Percentiles rank a stretch among this genome's conserved stretches.
Evolutionary conservation across 2,329 filamentous ascomycete genomes (phyloP).

Genomic region (Ceratocystis cacaofunesta): DNA sequence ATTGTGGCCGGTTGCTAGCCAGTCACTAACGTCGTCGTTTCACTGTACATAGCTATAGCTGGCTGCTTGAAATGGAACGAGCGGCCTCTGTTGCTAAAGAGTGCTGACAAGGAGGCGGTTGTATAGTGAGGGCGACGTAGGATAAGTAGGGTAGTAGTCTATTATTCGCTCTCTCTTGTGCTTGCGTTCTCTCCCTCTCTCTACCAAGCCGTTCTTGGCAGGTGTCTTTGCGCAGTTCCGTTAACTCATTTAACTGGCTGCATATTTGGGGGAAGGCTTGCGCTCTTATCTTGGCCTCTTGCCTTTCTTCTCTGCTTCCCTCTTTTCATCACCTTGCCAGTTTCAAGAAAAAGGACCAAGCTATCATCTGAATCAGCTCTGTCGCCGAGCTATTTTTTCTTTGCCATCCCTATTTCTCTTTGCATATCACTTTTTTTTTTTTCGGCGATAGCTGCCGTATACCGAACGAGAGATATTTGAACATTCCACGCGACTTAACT

Average conservation of each 20-base stretch:
- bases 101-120: no score
- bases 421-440: background rate
- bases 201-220: conserved; percentile 1
- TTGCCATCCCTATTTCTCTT: background rate
- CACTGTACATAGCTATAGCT: no score
- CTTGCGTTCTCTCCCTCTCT: background rate
- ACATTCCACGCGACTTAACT: no score
- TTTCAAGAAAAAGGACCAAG: no score
- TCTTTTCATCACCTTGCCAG: background rate
- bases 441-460: no score
- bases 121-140: background rate
- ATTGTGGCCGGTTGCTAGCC: no score
- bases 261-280: background rate
- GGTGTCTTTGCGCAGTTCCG: background rate
- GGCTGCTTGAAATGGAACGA: no score
- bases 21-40: no score
- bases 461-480: no score
- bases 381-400: background rate
- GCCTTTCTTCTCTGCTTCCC: background rate
- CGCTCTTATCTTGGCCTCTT: background rate
- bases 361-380: background rate
- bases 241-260: background rate
- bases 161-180: no score
- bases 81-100: no score
- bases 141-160: background rate